These are phyloP conservation scores for Saitozyma podzolica DNA, from an alignment of 768 basidiomycete genomes.

Conservation along the genomic window DNA sequence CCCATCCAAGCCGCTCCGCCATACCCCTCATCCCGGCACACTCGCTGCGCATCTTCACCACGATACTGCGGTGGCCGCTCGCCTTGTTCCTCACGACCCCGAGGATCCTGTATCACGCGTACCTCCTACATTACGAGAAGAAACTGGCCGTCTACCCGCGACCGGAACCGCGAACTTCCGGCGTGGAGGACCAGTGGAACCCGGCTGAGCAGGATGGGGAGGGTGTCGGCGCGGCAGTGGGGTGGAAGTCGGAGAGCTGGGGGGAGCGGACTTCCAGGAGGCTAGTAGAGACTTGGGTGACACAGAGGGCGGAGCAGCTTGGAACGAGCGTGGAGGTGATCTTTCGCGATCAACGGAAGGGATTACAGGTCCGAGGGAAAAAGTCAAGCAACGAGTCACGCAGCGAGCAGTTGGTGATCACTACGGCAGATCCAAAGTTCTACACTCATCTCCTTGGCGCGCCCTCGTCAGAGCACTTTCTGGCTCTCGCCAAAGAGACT, in stretches of 20 bases:
- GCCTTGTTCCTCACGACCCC: slow-evolving; percentile 61
- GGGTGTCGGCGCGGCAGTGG: slow-evolving; percentile 45
- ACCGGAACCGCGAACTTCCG: slow-evolving; percentile 58
- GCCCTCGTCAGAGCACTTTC: slow-evolving; percentile 30
- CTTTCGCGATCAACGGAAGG: slow-evolving; percentile 2
- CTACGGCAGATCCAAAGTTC: slow-evolving; percentile 43
- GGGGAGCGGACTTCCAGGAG: slow-evolving; percentile 49
- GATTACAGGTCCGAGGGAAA: slow-evolving; percentile 47
- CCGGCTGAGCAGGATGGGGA: slow-evolving; percentile 30
- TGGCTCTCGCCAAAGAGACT: slow-evolving; percentile 29
- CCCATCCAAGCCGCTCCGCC: slow-evolving; percentile 55
- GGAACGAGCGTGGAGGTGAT: slow-evolving; percentile 55
- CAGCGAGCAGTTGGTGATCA: slow-evolving; percentile 56
- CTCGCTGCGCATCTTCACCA: slow-evolving; percentile 37
- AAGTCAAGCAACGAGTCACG: slow-evolving; percentile 49
- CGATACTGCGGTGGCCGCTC: slow-evolving; percentile 58
- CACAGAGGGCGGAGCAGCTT: slow-evolving; percentile 51
- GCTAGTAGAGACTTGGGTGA: slow-evolving; percentile 30
- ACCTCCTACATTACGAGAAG: slow-evolving; percentile 64
- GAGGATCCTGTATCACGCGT: slow-evolving; percentile 66
- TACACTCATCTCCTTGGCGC: slow-evolving; percentile 33
- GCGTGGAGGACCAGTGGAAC: slow-evolving; percentile 27
- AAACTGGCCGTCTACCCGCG: slow-evolving; percentile 61
- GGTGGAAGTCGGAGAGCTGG: slow-evolving; percentile 50
- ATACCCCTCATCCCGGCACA: slow-evolving; percentile 36